Evolutionary conservation across 163 green algal genomes (phyloP), one percentile per base, ranked within the genome.

Genomic region (Scenedesmus sp.): DNA sequence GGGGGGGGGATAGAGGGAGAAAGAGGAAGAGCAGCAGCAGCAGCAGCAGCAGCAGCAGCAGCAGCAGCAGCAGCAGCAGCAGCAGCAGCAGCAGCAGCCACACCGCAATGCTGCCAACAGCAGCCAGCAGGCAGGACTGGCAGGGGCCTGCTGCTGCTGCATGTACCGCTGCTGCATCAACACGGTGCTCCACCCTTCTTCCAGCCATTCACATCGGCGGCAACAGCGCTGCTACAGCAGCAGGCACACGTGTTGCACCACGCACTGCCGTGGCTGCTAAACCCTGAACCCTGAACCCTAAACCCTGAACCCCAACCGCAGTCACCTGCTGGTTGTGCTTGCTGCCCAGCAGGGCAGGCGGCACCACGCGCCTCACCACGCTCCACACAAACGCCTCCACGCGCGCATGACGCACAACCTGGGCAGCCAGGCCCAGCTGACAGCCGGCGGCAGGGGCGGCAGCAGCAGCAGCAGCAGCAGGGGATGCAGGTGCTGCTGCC

Each of bases 321-420:
- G n/a, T 42, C 37, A 26, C 44, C 3, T 83, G 37, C 18, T 86
- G 93, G 42, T 88, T 95, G 83, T 37, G 80, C 12, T 12, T 56
- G 81, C 91, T 87, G 1, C 95, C 95, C 44, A 98, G 94, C 87
- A 98, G 82, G 12, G 49, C 81, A n/a, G 84, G 53, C 0, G 96
- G 97, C 30, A 97, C 89, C 20, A 97, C 53, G 35, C 82, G 83
- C 0, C 93, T 88, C 42, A 98, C 30, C 16, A 94, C 93, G 13
- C 93, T 92, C 97, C 97, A 98, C 65, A 97, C 70, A 84, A 97
- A 98, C 2, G 86, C 83, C 4, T 91, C 90, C 43, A 98, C 97
- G 10, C 73, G 82, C 9, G 61, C 42, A 81, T 95, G 89, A 2
- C 94, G 93, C 40, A 95, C 88, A 84, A 94, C 96, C 56, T 86